Evolutionary conservation across 768 basidiomycete species (phyloP).

Genomic region (Lentinus tigrinus): DNA sequence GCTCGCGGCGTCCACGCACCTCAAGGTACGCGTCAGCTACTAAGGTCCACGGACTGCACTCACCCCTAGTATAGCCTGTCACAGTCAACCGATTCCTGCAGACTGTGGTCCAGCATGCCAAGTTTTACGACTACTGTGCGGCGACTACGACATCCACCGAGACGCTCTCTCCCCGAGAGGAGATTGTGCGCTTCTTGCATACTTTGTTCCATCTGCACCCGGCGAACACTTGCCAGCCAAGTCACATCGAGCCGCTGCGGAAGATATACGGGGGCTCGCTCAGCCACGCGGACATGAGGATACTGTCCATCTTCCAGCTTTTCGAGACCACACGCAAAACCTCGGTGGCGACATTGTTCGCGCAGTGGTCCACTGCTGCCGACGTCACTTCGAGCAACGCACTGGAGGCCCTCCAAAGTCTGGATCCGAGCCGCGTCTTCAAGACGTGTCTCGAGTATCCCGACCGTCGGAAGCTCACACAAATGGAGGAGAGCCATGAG

Average conservation of each 20-base stretch:
- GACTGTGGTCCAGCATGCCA: constrained; percentile 66
- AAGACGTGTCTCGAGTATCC: constrained; percentile 75
- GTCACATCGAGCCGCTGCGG: constrained; percentile 77
- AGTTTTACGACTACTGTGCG: constrained; percentile 52
- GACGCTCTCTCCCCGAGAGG: constrained; percentile 36
- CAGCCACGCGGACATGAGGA: constrained; percentile 57
- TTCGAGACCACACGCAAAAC: constrained; percentile 72
- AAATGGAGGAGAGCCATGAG: constrained; percentile 24
- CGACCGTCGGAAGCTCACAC: constrained; percentile 52
- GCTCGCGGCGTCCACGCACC: constrained; percentile 23
- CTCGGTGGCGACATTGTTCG: constrained; percentile 63
- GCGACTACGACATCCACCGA: not conserved
- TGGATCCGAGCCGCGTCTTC: constrained; percentile 69
- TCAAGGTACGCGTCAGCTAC: constrained; percentile 56
- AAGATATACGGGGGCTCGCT: constrained; percentile 74
- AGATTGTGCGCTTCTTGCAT: constrained; percentile 56
- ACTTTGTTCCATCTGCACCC: constrained; percentile 76
- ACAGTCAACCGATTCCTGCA: constrained; percentile 77
- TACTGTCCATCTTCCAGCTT: constrained; percentile 75
- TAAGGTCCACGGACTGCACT: not conserved
- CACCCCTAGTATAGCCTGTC: constrained; percentile 45
- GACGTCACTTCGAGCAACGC: constrained; percentile 43
- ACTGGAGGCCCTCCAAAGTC: constrained; percentile 64
- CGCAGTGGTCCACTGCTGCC: constrained; percentile 57
- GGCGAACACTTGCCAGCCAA: constrained; percentile 79